Evolutionary conservation across 495 filamentous ascomycete species (phyloP).

Genomic region (Bryoglossum gracile): DNA sequence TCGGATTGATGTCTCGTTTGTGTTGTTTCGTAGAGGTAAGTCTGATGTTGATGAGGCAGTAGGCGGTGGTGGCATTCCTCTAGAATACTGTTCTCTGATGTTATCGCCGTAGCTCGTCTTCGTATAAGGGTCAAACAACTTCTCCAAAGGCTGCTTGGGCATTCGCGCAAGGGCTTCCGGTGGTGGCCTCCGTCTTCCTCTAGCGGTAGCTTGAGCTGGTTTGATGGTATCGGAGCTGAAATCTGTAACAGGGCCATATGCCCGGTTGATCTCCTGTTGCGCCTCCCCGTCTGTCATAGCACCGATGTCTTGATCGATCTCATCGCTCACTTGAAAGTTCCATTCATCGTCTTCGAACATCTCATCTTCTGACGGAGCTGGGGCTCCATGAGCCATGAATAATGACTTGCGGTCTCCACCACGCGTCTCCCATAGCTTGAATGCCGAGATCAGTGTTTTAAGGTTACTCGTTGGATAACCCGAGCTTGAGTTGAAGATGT

Average conservation of each 20-base stretch:
- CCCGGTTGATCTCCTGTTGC: slow-evolving; percentile 42
- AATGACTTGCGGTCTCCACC: slow-evolving; percentile 81
- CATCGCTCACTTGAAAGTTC: slow-evolving; percentile 87
- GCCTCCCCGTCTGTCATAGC: slow-evolving; percentile 28
- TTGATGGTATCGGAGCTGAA: slow-evolving; percentile 35
- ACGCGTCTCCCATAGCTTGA: slow-evolving; percentile 76
- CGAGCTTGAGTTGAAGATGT: slow-evolving; percentile 53
- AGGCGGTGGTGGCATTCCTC: slow-evolving; percentile 13
- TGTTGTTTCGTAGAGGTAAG: slow-evolving; percentile 46
- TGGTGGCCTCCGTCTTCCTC: slow-evolving; percentile 40
- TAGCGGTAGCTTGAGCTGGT: slow-evolving; percentile 31
- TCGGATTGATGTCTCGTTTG: slow-evolving; percentile 39
- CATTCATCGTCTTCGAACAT: slow-evolving; percentile 57
- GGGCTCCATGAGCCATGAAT: slow-evolving; percentile 69
- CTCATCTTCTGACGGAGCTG: slow-evolving; percentile 39
- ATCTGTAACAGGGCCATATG: slow-evolving; percentile 41
- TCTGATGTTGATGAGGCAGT: slow-evolving; percentile 37
- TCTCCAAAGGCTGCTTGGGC: slow-evolving; percentile 42
- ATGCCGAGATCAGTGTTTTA: slow-evolving; percentile 68
- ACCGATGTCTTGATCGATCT: slow-evolving; percentile 60
- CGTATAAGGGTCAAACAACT: slow-evolving; percentile 51
- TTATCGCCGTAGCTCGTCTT: slow-evolving; percentile 51
- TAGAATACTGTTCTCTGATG: slow-evolving; percentile 43
- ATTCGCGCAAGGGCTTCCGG: slow-evolving; percentile 39
- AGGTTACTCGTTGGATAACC: slow-evolving; percentile 63